A percentile compares a stretch with the other conserved stretches of the same genome.
Evolutionary conservation across 768 basidiomycete genomes (phyloP).

Genomic region (Sarcomyxa edulis): DNA sequence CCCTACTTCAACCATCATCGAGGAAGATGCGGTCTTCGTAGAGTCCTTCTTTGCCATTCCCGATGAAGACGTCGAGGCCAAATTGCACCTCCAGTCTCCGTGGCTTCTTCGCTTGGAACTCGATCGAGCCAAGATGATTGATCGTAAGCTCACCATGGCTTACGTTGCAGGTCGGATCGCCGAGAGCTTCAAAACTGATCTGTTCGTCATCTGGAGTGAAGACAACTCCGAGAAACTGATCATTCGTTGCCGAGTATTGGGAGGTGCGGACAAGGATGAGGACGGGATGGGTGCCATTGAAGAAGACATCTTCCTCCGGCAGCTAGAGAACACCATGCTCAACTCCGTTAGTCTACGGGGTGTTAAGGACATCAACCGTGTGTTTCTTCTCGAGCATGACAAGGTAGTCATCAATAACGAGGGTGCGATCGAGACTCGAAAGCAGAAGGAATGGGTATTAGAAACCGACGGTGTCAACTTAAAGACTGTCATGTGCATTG

Average conservation of each 20-base stretch:
- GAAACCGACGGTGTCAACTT: conserved; percentile 97
- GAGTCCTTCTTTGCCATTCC: conserved; percentile 99
- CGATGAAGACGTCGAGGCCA: conserved; percentile 90
- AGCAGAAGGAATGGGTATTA: conserved; percentile 89
- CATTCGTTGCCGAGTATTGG: conserved; percentile 91
- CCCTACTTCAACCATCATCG: conserved; percentile 87
- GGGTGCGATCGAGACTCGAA: conserved; percentile 57
- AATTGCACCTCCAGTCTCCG: conserved; percentile 88
- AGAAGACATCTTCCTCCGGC: conserved; percentile 94
- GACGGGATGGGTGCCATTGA: conserved; percentile 71
- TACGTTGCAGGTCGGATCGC: conserved; percentile 92
- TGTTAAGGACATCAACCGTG: conserved; percentile 84
- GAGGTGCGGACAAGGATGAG: conserved; percentile 81
- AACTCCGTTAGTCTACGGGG: conserved; percentile 94
- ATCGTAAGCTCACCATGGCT: conserved; percentile 92
- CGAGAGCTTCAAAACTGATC: conserved; percentile 90
- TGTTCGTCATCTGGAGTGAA: conserved; percentile 98
- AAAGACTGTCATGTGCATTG: conserved; percentile 91
- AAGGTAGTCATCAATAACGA: conserved; percentile 59
- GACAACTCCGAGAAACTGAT: conserved; percentile 97
- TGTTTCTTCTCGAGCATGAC: conserved; percentile 90
- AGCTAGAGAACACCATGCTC: conserved; percentile 94
- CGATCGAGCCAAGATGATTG: conserved; percentile 96
- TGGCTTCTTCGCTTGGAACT: conserved; percentile 97
- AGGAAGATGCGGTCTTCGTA: conserved; percentile 93